A percentile compares a stretch with the other conserved stretches of the same genome.
phyloP scores from a whole-genome alignment of 306 rosid genomes.

The Vigna radiata region DNA sequence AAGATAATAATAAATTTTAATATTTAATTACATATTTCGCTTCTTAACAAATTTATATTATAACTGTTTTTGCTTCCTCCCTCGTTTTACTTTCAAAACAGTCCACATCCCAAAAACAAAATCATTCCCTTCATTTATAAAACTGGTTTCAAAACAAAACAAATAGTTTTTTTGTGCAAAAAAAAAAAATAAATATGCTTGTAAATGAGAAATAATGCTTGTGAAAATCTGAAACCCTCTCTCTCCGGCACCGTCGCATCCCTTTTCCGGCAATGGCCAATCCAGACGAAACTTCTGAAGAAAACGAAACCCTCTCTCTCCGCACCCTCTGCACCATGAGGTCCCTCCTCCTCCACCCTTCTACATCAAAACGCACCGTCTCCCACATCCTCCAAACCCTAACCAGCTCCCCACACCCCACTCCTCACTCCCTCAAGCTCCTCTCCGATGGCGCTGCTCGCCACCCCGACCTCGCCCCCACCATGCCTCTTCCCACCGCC shows the following conservation, averaged over 20 bases:
- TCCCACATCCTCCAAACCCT: constrained; percentile 57
- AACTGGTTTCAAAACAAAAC: neutral
- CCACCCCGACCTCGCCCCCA: constrained; percentile 47
- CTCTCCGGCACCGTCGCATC: neutral
- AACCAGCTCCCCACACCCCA: constrained; percentile 51
- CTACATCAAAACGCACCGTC: constrained; percentile 58
- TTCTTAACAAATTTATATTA: neutral
- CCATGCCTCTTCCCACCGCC: constrained; percentile 46
- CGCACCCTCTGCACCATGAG: constrained; percentile 58
- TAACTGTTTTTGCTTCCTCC: neutral
- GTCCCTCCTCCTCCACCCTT: constrained; percentile 64
- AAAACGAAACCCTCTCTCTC: constrained; percentile 42
- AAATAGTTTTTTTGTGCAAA: neutral
- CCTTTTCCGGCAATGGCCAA: constrained; percentile 36
- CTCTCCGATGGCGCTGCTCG: constrained; percentile 59
- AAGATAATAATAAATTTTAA: too few relatives aligned
- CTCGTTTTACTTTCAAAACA: neutral
- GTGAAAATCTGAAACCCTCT: neutral
- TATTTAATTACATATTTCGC: neutral
- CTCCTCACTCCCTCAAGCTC: constrained; percentile 61
- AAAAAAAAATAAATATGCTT: too few relatives aligned
- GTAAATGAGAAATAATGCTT: neutral
- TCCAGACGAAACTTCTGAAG: constrained; percentile 14
- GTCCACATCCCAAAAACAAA: neutral
- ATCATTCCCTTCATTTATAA: neutral